Conservation (phyloP, 225 moss, liverwort and hornwort genomes). For the Ulota crispa region DNA sequence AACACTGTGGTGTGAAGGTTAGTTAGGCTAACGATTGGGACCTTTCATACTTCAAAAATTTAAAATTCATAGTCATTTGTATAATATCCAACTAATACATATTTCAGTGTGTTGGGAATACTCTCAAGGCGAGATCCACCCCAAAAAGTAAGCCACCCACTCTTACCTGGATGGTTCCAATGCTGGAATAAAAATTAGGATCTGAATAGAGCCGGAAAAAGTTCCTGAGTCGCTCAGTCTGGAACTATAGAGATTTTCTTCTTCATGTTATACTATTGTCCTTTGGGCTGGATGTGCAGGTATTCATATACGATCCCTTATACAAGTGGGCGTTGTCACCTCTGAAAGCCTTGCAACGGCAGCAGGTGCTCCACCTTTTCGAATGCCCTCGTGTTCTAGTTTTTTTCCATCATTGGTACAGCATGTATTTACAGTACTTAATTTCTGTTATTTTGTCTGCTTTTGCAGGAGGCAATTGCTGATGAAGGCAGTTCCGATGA, state of each 20-base stretch:
- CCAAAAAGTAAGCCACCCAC: too few species aligned
- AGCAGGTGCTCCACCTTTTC: constrained; percentile 54
- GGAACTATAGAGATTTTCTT: neutral
- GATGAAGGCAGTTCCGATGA: constrained; percentile 63
- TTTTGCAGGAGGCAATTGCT: constrained; percentile 69
- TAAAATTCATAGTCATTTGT: too few species aligned
- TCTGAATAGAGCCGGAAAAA: neutral
- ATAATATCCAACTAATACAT: too few species aligned
- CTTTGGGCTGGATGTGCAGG: constrained; percentile 47
- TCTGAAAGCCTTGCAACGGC: constrained; percentile 88
- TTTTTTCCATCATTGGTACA: neutral
- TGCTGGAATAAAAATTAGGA: neutral
- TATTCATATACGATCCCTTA: constrained; percentile 95
- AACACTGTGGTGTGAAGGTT: neutral
- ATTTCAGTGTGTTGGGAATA: too few species aligned
- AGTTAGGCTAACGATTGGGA: neutral
- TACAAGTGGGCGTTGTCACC: constrained; percentile 99
- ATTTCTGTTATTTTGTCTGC: neutral
- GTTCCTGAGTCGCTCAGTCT: neutral
- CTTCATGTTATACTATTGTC: neutral
- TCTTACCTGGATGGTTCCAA: neutral
- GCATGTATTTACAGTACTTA: neutral
- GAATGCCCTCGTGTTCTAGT: neutral
- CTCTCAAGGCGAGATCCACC: too few species aligned
- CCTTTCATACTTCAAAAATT: neutral